Base-by-base conservation (phyloP, 1,284 basidiomycete species). In the Rhodotorula sp. region DNA sequence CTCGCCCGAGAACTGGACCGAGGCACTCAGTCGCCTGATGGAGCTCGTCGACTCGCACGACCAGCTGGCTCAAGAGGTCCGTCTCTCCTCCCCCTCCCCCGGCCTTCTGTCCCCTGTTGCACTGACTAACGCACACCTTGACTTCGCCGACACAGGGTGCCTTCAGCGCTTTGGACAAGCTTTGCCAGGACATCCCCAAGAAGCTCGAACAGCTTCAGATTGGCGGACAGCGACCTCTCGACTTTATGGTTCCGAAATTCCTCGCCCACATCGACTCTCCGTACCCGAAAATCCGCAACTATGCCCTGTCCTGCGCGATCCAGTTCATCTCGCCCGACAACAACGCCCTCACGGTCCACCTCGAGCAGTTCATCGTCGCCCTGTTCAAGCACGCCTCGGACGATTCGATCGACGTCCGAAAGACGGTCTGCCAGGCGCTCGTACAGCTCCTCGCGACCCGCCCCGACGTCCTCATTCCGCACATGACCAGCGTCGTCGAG, bases 231-330 rank as follows among this genome's bases (percentile, higher is more conserved):
- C 65, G 69, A 7, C 91, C 93, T 1, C 86, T 97, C 72, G 93
- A 97, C 82, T 92, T 88, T 81, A 92, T 97, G 89, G 90, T 98
- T 76, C 94, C 94, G 70, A 94, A 97, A 80, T 95, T 98, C 83
- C 87, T 99, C 77, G 80, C 87, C 78, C 92, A 97, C 78, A 69
- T 79, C 64, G 77, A 75, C 59, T 77, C 76, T 18, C 86, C 87
- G 0, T 89, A 88, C 62, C 83, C 90, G 49, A 92, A 92, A 82
- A 93, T 99, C 86, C 90, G 95, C 68, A 89, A 92, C 54, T 92
- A 95, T 81, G 93, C 95, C 16, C 88, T 99, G 73, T 92, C 92
- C 62, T 95, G 92, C 78, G 87, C 98, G 56, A 95, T 94, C 61
- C 93, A 94, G 80, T 95, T 98, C 79, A 89, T 95, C 64, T 79